A percentile compares a stretch with the other conserved stretches of the same genome.
These are phyloP conservation scores for Linderina pennispora DNA, from an alignment of 192 early-diverging fungal genomes.

Conservation along the genomic window DNA sequence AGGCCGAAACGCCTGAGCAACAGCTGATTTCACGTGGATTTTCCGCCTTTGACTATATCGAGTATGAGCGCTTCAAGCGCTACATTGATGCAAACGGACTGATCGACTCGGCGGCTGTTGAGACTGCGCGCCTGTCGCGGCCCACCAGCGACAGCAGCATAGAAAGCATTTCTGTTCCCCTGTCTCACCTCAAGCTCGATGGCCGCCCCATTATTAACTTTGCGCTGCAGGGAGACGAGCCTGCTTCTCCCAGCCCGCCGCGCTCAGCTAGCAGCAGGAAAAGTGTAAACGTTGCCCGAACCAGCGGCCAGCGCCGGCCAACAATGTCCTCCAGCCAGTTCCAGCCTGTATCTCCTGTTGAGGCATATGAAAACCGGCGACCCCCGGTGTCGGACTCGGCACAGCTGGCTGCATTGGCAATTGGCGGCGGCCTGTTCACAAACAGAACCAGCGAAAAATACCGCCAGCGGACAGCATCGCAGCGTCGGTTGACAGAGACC, in stretches of 20 bases:
- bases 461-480: neutral
- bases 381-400: neutral
- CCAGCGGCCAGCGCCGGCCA: no score
- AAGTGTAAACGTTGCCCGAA: no score
- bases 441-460: neutral
- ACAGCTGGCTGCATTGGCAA: neutral
- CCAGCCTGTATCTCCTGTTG: no score
- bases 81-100: slow-evolving; percentile 52
- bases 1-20: slow-evolving; percentile 50
- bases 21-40: slow-evolving; percentile 66
- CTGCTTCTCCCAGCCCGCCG: no score
- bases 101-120: slow-evolving; percentile 26
- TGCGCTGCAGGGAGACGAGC: no score
- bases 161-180: no score
- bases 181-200: slow-evolving; percentile 23
- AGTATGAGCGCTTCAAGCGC: slow-evolving; percentile 68
- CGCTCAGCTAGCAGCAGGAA: no score
- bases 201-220: slow-evolving; percentile 28
- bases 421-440: neutral
- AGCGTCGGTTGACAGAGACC: no score
- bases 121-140: slow-evolving; percentile 8
- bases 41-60: slow-evolving; percentile 73
- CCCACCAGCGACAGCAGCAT: neutral
- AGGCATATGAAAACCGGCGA: no score
- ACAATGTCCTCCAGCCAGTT: no score